Base-by-base conservation (phyloP, 2,329 filamentous ascomycete genomes). In the Blumeriella jaapii region DNA sequence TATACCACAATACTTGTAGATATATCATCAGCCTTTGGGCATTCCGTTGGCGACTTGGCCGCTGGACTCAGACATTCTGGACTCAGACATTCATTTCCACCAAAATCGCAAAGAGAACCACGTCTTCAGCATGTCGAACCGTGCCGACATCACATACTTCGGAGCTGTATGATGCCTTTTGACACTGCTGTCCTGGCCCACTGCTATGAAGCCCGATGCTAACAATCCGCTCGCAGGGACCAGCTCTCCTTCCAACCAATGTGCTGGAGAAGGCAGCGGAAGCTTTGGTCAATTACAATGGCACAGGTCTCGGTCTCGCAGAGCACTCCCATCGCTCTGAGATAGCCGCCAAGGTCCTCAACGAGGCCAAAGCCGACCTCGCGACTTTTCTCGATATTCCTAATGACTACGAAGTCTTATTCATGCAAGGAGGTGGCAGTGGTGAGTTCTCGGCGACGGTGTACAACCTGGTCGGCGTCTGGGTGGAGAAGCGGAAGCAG, bases 271-370 rank as follows among this genome's bases (percentile, higher is more conserved):
- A 67, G 28, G 86, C 84, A 32, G 76, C 85, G 1, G 59, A 74
- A 55, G 82, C 82, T 1, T 75, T 96, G 4, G 60, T 93, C 46
- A 82, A 95, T 66, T 93, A 76, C 65, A 67, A 89, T 29, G 67
- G 73, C 56, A 83, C 76, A 24, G 89, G 89, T 39, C 69, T 95
- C 36, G 86, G 86, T 34, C 71, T 95, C 27, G 84, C 82, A 44
- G 89, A 96, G 61, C 84, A 93, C 57, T 89, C 82, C 7, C 89
- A 96, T 59, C 82, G 89, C 46, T 93, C 83, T 10, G 67, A 73
- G 42, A 71, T 82, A 28, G 89, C 89, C 16, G 71, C 74, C 45
- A 72, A 77, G 44, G 85, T 96, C 52, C 71, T 96, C 48, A 77
- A 81, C 44, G 69, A 82, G 45, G 71, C 84, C 44, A 91, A 93